A percentile compares a stretch with the other conserved stretches of the same genome.
Conservation (phyloP, 2,329 filamentous ascomycete genomes). For the Phaeosphaeria sp. region DNA sequence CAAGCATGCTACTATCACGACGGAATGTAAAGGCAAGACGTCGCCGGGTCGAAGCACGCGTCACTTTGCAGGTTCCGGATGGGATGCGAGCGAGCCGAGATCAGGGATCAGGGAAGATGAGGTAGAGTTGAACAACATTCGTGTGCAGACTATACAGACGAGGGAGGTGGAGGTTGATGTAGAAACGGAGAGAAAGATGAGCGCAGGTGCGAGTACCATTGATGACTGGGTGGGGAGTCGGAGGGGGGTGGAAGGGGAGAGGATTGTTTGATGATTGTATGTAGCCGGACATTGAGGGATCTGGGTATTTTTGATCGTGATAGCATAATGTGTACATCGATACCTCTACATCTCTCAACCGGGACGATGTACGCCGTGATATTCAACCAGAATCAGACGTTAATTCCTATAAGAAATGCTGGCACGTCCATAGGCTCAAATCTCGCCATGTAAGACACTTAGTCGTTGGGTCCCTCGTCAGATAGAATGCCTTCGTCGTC, state of each 20-base stretch:
- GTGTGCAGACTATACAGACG: slow-evolving; percentile 20
- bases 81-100: not conserved
- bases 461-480: no score
- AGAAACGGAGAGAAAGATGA: slow-evolving; percentile 4
- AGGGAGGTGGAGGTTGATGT: slow-evolving; percentile 14
- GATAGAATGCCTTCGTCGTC: no score
- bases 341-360: not conserved
- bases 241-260: slow-evolving; percentile 10
- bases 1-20: slow-evolving; percentile 8
- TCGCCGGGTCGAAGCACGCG: not conserved
- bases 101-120: slow-evolving; percentile 13
- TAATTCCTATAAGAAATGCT: no score
- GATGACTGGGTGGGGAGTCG: slow-evolving; percentile 4
- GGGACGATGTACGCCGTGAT: no score
- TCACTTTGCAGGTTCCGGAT: not conserved
- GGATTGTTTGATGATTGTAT: slow-evolving; percentile 9
- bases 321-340: not conserved
- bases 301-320: not conserved
- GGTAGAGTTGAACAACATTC: slow-evolving; percentile 24
- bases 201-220: slow-evolving; percentile 3
- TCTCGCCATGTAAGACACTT: no score
- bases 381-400: no score
- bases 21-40: slow-evolving; percentile 10
- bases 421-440: no score
- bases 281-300: not conserved